Evolutionary conservation across 176 grass and related monocot species (phyloP).

Genomic region (Cenchrus americanus): DNA sequence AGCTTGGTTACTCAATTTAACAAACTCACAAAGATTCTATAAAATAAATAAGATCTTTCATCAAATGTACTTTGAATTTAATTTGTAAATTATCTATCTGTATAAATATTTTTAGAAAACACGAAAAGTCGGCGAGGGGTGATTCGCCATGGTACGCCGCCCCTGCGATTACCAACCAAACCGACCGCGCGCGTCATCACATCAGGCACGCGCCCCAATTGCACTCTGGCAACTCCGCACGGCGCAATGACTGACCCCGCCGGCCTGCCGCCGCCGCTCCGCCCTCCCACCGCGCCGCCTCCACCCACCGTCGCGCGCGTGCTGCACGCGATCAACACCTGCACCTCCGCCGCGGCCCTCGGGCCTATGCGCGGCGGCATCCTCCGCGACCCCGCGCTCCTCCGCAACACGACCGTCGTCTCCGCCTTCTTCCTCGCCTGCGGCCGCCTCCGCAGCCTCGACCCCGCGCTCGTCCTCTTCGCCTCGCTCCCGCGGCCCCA

Average conservation of each 20-base stretch:
- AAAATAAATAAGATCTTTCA: too few relatives aligned
- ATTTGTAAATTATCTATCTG: too few relatives aligned
- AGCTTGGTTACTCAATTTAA: background rate
- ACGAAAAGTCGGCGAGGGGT: too few relatives aligned
- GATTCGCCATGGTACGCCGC: too few relatives aligned
- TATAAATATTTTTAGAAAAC: too few relatives aligned
- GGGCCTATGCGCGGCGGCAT: constrained; percentile 38
- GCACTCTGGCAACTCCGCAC: too few relatives aligned
- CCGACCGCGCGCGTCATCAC: background rate
- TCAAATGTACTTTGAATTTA: too few relatives aligned
- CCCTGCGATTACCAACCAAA: background rate
- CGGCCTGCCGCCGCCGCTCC: constrained; percentile 41
- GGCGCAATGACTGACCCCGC: constrained; percentile 25
- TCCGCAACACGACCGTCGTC: constrained; percentile 45
- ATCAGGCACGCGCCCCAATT: background rate
- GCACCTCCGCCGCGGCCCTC: constrained; percentile 36
- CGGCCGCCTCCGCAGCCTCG: constrained; percentile 56
- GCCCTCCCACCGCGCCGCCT: constrained; percentile 39
- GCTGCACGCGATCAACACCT: constrained; percentile 55
- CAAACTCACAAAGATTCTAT: too few relatives aligned
- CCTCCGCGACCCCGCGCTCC: constrained; percentile 36
- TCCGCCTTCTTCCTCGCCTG: constrained; percentile 60
- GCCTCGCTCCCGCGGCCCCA: constrained; percentile 51
- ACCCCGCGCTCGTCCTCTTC: constrained; percentile 58
- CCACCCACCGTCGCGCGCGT: background rate